Base-by-base conservation (phyloP, 2,329 filamentous ascomycete species). In the Geosmithia morbida region DNA sequence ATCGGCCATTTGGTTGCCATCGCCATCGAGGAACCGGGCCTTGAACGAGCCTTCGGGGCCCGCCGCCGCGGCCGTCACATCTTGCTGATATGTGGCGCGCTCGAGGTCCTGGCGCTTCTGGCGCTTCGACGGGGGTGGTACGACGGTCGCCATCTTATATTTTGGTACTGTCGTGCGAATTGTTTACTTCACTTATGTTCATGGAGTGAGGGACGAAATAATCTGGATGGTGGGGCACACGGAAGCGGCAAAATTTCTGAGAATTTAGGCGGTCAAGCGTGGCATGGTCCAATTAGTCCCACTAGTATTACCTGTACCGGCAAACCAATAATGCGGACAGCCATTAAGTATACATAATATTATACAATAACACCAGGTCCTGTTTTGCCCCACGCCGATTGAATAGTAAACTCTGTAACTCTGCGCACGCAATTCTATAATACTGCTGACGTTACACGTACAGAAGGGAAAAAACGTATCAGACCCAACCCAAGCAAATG, bases 91-190 rank as follows among this genome's bases (percentile, higher is more conserved):
- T 53, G 80, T 74, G 7, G 84, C 77, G 57, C 79, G 79, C 55
- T 87, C 85, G 41, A 83, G 72, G 19, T 75, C 75, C 55, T 86
- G 86, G 45, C 83, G 79, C 64, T 82, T 85, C 61, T 95, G 88
- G 51, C 88, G 79, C 66, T 96, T 97, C 46, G 83, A 89, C 4
- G 87, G 86, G 44, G 86, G 87, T n/a, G 87, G 87, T 6, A 83
- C 63, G 44, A 89, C 67, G 5, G 87, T 94, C 55, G 87, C 79
- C 87, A 94, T 94, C 11, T 29, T 33, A 19, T n/a, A 43, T 43
- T 43, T 18, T 40, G 7, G 13, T 40, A 26, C 26, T 46, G 30
- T 37, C 11, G 44, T 17, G 20, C 42, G 20, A 39, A 40, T 37
- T 45, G 41, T 45, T 45, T 45, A 44, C 13, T 13, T 37, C 33